phyloP scores from a whole-genome alignment of 257 asterid genomes.

The Cynanchum wilfordii region DNA sequence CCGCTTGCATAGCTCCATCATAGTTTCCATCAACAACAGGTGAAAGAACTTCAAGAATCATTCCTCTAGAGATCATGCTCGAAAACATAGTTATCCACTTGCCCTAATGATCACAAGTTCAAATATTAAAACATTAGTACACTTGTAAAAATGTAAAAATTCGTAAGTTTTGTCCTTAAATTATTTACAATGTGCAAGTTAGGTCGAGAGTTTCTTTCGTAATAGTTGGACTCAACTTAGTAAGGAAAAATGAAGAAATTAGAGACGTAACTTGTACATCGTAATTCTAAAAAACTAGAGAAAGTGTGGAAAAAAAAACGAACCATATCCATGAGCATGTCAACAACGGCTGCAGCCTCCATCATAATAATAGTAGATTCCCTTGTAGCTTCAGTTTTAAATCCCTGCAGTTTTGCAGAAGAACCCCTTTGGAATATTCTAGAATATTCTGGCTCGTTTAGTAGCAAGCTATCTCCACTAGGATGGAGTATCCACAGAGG shows the following conservation, averaged over 20 bases:
- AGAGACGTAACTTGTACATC: no score
- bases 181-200: no score
- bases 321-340: slow-evolving; percentile 58
- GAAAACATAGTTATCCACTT: slow-evolving; percentile 3
- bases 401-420: slow-evolving; percentile 45
- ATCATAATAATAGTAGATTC: slow-evolving; percentile 47
- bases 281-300: no score
- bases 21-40: background rate
- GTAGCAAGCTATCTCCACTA: background rate
- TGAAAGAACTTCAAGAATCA: background rate
- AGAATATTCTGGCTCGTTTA: slow-evolving; percentile 42
- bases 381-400: slow-evolving; percentile 46
- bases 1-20: slow-evolving; percentile 1
- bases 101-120: background rate
- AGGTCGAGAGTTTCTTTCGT: no score
- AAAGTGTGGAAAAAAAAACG: background rate
- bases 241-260: background rate
- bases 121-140: background rate
- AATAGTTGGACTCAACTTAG: no score
- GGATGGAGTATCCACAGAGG: background rate
- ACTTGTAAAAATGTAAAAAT: background rate
- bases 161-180: no score
- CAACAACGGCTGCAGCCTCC: slow-evolving; percentile 46
- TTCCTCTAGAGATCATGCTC: background rate
- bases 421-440: slow-evolving; percentile 36